Conservation (phyloP, 176 grass and related monocot genomes). For the maize (Zea mays) region Zm-B73-REFERENCE-NAM-5.0 NC_050105.1:11674001-11674500, state of each 20-base stretch:
- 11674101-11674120: slow-evolving; percentile 23
- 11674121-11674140: slow-evolving; percentile 42
- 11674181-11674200: slow-evolving; percentile 72
- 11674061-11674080: slow-evolving; percentile 3
- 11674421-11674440: neutral
- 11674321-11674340: neutral
- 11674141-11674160: slow-evolving; percentile 64
- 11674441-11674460: neutral
- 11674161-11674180: slow-evolving; percentile 54
- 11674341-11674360: slow-evolving; percentile 9
- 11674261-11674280: slow-evolving; percentile 62
- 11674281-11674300: slow-evolving; percentile 55
- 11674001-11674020: slow-evolving; percentile 32
- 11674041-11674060: slow-evolving; percentile 38
- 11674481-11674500: slow-evolving; percentile 10
- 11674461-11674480: neutral
- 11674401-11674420: slow-evolving; percentile 43
- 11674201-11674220: slow-evolving; percentile 65
- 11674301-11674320: slow-evolving; percentile 40
- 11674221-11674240: slow-evolving; percentile 63
- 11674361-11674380: slow-evolving; percentile 61
- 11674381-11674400: slow-evolving; percentile 52
- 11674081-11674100: slow-evolving; percentile 36
- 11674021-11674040: slow-evolving; percentile 47
- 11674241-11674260: slow-evolving; percentile 61